Conservation (phyloP, 306 rosid genomes). For the Casuarina glauca region DNA sequence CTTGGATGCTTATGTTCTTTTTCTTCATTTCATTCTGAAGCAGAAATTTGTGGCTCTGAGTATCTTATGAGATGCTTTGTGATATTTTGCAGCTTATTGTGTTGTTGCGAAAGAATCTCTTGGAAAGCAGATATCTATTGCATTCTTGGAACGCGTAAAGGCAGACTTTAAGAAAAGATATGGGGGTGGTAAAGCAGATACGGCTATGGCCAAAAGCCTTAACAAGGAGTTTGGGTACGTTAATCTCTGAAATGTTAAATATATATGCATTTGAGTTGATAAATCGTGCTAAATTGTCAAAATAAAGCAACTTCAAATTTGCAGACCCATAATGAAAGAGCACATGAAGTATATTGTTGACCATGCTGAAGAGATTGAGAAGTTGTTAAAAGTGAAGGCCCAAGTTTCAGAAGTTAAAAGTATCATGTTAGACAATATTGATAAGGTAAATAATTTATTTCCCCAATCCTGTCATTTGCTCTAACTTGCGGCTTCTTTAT, state of each 20-base stretch:
- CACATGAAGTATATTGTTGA: slow-evolving; percentile 91
- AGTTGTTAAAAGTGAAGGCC: slow-evolving; percentile 87
- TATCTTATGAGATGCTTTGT: slow-evolving; percentile 17
- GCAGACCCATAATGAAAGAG: slow-evolving; percentile 85
- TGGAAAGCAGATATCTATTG: slow-evolving; percentile 84
- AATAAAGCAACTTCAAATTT: slow-evolving; percentile 29
- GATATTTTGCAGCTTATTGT: slow-evolving; percentile 76
- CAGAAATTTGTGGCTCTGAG: background rate
- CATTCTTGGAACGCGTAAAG: slow-evolving; percentile 80
- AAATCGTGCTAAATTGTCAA: background rate
- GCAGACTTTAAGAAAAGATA: slow-evolving; percentile 85
- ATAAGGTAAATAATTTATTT: slow-evolving; percentile 39
- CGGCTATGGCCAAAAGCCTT: slow-evolving; percentile 85
- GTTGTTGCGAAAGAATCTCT: slow-evolving; percentile 91
- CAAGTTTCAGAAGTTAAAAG: slow-evolving; percentile 91
- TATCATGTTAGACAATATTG: slow-evolving; percentile 86
- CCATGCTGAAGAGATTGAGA: slow-evolving; percentile 87
- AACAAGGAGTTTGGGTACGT: slow-evolving; percentile 91
- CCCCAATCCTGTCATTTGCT: background rate
- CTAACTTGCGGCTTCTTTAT: background rate
- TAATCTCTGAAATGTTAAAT: slow-evolving; percentile 21
- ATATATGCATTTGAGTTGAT: slow-evolving; percentile 12
- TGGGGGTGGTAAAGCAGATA: slow-evolving; percentile 90
- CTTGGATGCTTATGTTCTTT: too few relatives aligned
- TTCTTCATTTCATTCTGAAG: background rate